phyloP scores from a whole-genome alignment of 306 rosid species.

The Sindora glabra region DNA sequence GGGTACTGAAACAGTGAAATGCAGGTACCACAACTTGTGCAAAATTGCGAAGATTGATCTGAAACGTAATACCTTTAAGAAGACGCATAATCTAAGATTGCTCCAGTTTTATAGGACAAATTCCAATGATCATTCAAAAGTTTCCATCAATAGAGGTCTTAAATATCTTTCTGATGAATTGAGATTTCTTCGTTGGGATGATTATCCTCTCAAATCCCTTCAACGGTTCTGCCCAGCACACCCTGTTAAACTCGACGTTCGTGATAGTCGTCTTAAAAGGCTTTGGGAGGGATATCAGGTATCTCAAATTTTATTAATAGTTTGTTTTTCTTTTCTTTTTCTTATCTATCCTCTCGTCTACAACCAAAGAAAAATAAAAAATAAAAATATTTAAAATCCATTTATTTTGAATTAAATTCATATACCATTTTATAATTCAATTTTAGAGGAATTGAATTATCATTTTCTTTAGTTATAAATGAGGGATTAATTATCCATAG shows the following conservation, averaged over 20 bases:
- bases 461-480: no score
- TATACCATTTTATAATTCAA: no score
- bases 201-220: background rate
- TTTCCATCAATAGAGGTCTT: background rate
- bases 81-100: background rate
- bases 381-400: no score
- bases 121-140: no score
- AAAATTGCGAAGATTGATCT: background rate
- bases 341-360: no score
- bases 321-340: no score
- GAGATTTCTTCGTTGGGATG: background rate
- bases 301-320: background rate
- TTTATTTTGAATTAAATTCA: no score
- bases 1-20: conserved; percentile 18
- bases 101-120: background rate
- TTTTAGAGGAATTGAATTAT: no score
- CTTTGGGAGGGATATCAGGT: background rate
- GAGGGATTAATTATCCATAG: no score
- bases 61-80: background rate
- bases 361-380: no score
- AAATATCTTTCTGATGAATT: background rate
- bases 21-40: background rate
- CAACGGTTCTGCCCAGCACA: background rate
- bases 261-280: background rate
- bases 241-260: background rate